phyloP scores from a whole-genome alignment of 2,329 filamentous ascomycete genomes.

The Fusarium coffeatum region DNA sequence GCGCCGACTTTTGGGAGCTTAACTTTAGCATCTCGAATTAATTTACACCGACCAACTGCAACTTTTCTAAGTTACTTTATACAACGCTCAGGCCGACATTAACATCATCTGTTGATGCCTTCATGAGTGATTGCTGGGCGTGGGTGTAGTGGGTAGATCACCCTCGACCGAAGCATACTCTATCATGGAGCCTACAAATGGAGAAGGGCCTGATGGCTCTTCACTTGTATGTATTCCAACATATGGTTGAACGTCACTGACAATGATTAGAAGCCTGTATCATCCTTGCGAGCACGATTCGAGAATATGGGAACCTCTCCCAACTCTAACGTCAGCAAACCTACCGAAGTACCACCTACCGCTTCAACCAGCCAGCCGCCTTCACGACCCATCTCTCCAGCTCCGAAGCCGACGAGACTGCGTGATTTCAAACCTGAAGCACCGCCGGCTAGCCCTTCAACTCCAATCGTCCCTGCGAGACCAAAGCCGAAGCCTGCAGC shows the following conservation, averaged over 20 bases:
- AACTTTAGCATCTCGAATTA: conserved; percentile 9
- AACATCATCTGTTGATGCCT: conserved; percentile 43
- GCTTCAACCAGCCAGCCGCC: conserved; percentile 43
- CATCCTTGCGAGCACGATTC: conserved; percentile 82
- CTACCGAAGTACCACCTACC: conserved; percentile 38
- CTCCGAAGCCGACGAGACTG: conserved; percentile 58
- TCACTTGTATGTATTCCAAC: conserved; percentile 70
- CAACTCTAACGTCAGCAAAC: conserved; percentile 37
- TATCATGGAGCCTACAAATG: conserved; percentile 49
- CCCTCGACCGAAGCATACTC: conserved; percentile 46
- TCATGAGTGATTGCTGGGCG: conserved; percentile 47
- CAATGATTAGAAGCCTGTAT: conserved; percentile 76
- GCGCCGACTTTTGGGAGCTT: conserved; percentile 34
- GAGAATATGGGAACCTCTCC: conserved; percentile 70
- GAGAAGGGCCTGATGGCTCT: conserved; percentile 76
- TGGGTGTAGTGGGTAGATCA: conserved; percentile 53
- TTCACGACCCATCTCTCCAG: conserved; percentile 53
- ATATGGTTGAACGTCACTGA: conserved; percentile 40
- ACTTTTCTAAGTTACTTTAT: conserved; percentile 1
- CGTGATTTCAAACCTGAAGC: conserved; percentile 56
- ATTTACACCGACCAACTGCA: neutral
- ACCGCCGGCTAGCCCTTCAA: conserved; percentile 49
- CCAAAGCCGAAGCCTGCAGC: conserved; percentile 46
- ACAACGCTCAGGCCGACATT: conserved; percentile 9
- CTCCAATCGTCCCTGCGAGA: conserved; percentile 49